These are phyloP conservation scores for Zymoseptoria brevis DNA, from an alignment of 2,329 filamentous ascomycete species.

Conservation along the genomic window DNA sequence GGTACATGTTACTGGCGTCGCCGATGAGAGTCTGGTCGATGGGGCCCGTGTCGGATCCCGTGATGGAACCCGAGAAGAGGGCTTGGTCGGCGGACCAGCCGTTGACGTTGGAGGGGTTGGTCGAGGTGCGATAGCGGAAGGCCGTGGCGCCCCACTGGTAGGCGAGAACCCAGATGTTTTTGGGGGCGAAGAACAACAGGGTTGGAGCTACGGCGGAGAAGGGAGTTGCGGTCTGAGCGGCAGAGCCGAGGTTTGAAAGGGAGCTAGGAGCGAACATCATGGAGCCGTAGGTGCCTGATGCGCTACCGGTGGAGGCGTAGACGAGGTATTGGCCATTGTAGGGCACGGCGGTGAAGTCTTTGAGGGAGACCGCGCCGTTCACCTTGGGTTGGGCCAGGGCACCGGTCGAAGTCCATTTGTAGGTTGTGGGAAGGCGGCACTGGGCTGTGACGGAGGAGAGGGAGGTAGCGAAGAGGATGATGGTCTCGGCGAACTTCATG, in stretches of 20 bases:
- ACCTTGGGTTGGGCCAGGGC: conserved; percentile 44
- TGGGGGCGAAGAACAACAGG: conserved; percentile 55
- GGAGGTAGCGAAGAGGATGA: neutral
- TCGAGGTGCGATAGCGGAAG: conserved; percentile 55
- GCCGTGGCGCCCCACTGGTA: conserved; percentile 55
- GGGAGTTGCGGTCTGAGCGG: conserved; percentile 46
- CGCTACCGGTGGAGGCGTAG: conserved; percentile 47
- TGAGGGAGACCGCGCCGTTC: conserved; percentile 49
- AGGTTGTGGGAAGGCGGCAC: conserved; percentile 49
- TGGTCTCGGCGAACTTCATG: neutral
- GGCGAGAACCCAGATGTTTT: conserved; percentile 56
- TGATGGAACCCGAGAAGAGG: conserved; percentile 51
- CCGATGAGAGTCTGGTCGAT: conserved; percentile 60
- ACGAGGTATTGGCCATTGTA: conserved; percentile 55
- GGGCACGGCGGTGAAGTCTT: conserved; percentile 52
- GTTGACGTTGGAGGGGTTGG: conserved; percentile 49
- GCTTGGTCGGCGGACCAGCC: conserved; percentile 48
- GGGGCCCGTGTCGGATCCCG: conserved; percentile 43
- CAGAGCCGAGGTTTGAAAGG: conserved; percentile 46
- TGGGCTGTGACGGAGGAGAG: neutral
- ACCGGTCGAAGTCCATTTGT: conserved; percentile 42
- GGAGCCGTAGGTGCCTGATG: conserved; percentile 44
- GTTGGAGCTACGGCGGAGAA: conserved; percentile 49
- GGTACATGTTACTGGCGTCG: conserved; percentile 54
- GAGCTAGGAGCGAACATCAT: conserved; percentile 49